These are phyloP conservation scores for Corylus avellana DNA, from an alignment of 306 rosid species.

Conservation along the genomic window DNA sequence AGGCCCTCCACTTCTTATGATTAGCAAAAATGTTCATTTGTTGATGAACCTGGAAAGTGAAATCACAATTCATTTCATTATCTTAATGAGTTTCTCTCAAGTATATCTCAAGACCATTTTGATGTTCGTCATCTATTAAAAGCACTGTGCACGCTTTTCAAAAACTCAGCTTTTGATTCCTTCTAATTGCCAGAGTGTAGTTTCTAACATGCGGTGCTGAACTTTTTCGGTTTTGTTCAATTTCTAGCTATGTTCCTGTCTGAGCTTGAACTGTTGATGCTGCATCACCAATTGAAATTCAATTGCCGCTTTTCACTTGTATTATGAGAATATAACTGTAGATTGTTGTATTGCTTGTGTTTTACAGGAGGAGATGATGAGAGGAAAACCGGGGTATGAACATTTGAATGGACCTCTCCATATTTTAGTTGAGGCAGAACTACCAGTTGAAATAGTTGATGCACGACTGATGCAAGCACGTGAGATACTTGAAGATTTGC, in stretches of 20 bases:
- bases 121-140: neutral
- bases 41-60: neutral
- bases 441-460: conserved; percentile 86
- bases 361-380: conserved; percentile 85
- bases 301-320: neutral
- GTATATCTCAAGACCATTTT: neutral
- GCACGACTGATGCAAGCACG: conserved; percentile 81
- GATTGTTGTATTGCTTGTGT: conserved; percentile 18
- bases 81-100: neutral
- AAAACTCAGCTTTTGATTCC: neutral
- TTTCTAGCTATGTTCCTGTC: neutral
- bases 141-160: neutral
- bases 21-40: neutral
- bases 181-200: neutral
- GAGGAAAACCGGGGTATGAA: conserved; percentile 91
- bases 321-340: neutral
- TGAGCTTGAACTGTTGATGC: neutral
- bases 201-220: neutral
- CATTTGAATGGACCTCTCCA: conserved; percentile 94
- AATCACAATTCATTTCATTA: neutral
- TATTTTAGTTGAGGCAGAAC: conserved; percentile 85
- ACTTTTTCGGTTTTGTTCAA: neutral
- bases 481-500: conserved; percentile 77
- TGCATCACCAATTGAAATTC: neutral
- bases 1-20: neutral